Evolutionary conservation across 2,329 filamentous ascomycete genomes (phyloP).

Genomic region (Diaporthe humulicola): DNA sequence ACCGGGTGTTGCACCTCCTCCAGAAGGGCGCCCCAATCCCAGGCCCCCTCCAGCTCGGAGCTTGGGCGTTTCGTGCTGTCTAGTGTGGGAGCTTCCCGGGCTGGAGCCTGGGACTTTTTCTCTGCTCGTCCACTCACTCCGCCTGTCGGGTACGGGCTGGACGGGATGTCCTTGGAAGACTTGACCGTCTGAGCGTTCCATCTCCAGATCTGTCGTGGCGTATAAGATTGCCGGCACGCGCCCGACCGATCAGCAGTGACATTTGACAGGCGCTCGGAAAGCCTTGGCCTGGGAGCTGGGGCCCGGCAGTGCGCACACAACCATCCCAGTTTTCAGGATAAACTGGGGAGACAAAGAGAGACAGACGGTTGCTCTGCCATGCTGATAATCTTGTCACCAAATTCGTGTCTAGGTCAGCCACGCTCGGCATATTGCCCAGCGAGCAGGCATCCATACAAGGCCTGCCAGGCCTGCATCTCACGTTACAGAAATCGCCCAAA

Average conservation of each 20-base stretch:
- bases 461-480: conserved; percentile 22
- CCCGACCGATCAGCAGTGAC: conserved; percentile 24
- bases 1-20: background rate
- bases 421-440: conserved; percentile 20
- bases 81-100: background rate
- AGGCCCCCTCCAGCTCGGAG: conserved; percentile 5
- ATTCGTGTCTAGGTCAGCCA: background rate
- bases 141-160: conserved; percentile 2
- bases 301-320: background rate
- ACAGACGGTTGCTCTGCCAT: conserved; percentile 7
- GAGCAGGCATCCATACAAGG: conserved; percentile 9
- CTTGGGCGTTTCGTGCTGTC: conserved; percentile 18
- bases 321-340: background rate
- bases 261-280: conserved; percentile 27
- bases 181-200: conserved; percentile 15
- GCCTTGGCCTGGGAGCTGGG: conserved; percentile 13
- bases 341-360: background rate
- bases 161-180: conserved; percentile 15
- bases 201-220: conserved; percentile 27
- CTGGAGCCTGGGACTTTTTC: background rate
- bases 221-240: conserved; percentile 19
- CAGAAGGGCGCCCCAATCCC: background rate
- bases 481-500: conserved; percentile 29
- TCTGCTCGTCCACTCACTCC: background rate
- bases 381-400: background rate